Base-by-base conservation (phyloP, 805 yeast species). In the Ogataea zsoltii region DNA sequence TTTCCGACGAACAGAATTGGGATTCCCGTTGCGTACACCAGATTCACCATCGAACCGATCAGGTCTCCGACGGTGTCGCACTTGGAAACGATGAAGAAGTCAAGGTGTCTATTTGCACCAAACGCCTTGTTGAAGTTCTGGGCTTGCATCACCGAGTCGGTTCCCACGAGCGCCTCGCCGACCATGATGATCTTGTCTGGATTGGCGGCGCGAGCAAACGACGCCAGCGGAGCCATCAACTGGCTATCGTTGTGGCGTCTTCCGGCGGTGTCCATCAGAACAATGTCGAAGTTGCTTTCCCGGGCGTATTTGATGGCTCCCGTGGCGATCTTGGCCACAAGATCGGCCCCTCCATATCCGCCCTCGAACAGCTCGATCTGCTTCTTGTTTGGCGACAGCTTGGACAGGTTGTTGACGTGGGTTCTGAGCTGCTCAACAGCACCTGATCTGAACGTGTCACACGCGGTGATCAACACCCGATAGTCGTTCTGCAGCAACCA, bases 131-230 rank as follows among this genome's bases (percentile, higher is more conserved):
- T 91, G 71, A 92, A 92, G 63, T 94, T 91, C 42, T 80, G 80
- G 0, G 98, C 98, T 65, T 92, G 99, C 65, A 86, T 86, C 3
- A 94, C 97, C 1, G 97, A 88, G 63, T 92, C 99, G 0, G 98
- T 91, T 14, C 99, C 99, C 1, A 92, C 98, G 31, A 92, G 72
- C 0, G 99, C 99, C 67, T 92, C 99, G 33, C 97, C 98, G 15
- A 92, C 99, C 98, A 94, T 94, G 61, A 92, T 91, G 58, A 92
- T 92, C 65, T 88, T 92, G 67, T 92, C 94, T 0, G 98, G 99
- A 40, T 88, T 77, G 2, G 98, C 98, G 40, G 95, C 91, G 58
- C 87, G 89, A 14, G 97, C 98, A 66, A 92, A 92, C 45, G 92
- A 88, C 55, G 90, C 95, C 53, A 92, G 70, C 7, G 97, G 96